Base-by-base conservation (phyloP, 2,329 filamentous ascomycete genomes). In the Chrysoporthe puriensis region DNA sequence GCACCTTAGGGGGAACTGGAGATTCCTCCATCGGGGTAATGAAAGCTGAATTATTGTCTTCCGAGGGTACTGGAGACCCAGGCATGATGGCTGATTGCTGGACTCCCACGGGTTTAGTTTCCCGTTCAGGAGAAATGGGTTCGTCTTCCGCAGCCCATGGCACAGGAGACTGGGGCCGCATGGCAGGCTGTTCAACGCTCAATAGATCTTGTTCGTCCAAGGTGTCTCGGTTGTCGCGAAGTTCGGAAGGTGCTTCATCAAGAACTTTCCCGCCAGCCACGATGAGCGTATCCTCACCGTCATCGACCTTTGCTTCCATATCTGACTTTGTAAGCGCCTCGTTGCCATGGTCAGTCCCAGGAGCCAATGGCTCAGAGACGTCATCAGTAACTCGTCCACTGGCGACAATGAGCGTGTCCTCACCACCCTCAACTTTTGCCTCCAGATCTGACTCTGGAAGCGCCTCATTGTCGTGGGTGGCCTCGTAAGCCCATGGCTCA, bases 1-100 rank as follows among this genome's bases (percentile, higher is more conserved):
- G 4, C 13, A 52, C 34, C 13, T 34, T 13, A 11, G 56, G 1
- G 7, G 36, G 8, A 16, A 34, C 26, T 8, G 59, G 42, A 14
- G 54, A 9, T 34, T 13, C n/a, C 52, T 69, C 65, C 59, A 57
- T 21, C 32, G 68, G 62, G 14, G 65, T 61, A 13, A 50, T 52
- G 21, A 69, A 68, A n/a, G 50, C 59, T 40, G 52, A 43, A 4
- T 34, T 59, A 11, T 62, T 54, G 26, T 62, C 46, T 5, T 56
- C 60, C 7, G 26, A 52, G 32, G 44, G 59, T 14, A n/a, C 5
- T 7, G 40, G 56, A 7, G 34, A 62, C 8, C 34, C 59, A n/a
- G 60, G 42, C 21, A 44, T 21, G 21, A 43, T 13, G 32, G 36
- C 42, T 7, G 54, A 26, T 42, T 18, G 62, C 13, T 68, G 43